Percentiles rank a stretch among this genome's conserved stretches.
phyloP scores from a whole-genome alignment of 1,139 yeast genomes.

The Yamadazyma triangularis region DNA sequence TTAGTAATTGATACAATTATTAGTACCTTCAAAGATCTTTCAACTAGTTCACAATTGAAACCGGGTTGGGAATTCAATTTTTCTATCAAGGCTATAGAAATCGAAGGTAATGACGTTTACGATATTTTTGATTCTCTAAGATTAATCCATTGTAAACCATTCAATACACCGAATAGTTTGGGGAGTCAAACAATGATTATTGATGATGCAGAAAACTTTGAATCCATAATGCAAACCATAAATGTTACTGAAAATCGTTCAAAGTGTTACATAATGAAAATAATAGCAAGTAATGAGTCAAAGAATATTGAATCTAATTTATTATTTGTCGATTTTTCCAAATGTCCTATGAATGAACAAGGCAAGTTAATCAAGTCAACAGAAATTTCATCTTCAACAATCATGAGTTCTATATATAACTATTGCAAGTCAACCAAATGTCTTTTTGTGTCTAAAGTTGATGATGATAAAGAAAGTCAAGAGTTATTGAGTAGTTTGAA shows the following conservation, averaged over 20 bases:
- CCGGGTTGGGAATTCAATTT: conserved; percentile 12
- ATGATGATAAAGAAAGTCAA: neutral
- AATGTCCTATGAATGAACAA: neutral
- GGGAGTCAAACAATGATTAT: conserved; percentile 12
- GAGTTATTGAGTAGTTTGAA: neutral
- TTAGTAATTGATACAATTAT: conserved; percentile 7
- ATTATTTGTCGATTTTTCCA: conserved; percentile 4
- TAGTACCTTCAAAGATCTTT: conserved; percentile 3
- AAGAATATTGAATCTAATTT: neutral
- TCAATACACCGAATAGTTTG: conserved; percentile 1
- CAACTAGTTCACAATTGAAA: neutral
- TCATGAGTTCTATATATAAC: neutral
- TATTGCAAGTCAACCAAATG: conserved; percentile 1
- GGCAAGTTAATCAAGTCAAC: neutral
- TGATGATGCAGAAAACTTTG: conserved; percentile 10
- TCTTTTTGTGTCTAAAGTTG: neutral
- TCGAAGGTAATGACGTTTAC: conserved; percentile 3
- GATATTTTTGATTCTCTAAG: conserved; percentile 11
- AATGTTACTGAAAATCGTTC: neutral
- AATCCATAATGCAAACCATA: conserved; percentile 5
- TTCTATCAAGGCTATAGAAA: conserved; percentile 11
- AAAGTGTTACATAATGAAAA: neutral
- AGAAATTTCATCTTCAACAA: too few relatives aligned
- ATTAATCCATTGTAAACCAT: conserved; percentile 1
- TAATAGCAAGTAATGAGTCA: neutral